Base-by-base conservation (phyloP, 1,284 basidiomycete species). In the Agaricales sp. region DNA sequence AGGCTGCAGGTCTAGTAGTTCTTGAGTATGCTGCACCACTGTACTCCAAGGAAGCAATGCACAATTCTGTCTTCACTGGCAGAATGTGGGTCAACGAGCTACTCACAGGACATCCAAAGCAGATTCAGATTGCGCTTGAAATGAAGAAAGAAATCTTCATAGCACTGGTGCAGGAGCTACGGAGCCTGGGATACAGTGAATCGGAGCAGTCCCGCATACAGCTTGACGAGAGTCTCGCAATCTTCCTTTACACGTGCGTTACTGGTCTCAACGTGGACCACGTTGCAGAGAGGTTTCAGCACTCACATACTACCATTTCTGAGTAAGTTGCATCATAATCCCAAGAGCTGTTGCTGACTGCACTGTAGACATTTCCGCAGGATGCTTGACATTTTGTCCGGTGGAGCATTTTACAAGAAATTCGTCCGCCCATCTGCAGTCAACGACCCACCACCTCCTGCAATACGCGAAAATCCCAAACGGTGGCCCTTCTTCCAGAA, bases 401-500 rank as follows among this genome's bases (percentile, higher is more conserved):
- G 55, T 1, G 45, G 46, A 1, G 53, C 50, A 23, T 65, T 66
- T 49, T 65, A 64, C 49, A 49, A 49, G 14, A 51, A 52, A 48
- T 61, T 61, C 56, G 61, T 67, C 13, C 24, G 46, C 1, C 58
- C 64, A 14, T 62, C 63, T 1, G 22, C 37, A 4, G 47, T 47
- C 2, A 35, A 58, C 56, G 56, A 51, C 21, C 55, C 60, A 2
- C 21, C 53, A 18, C 54, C 59, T 23, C 21, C 14, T 4, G 49
- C 56, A 4, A 65, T 70, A 19, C 24, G 11, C 0, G 46, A 52
- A 3, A 63, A 67, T 48, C 56, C 60, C 1, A 67, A 66, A 48
- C 63, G 65, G 39, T 66, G 50, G 48, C 68, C 67, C 8, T 70
- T 60, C 47, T 67, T 73, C 52, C 50, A 57, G 20, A 52, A 61